Percentiles rank a stretch among this genome's conserved stretches.
Evolutionary conservation across 768 basidiomycete species (phyloP).

Genomic region (Mycena haematopus): DNA sequence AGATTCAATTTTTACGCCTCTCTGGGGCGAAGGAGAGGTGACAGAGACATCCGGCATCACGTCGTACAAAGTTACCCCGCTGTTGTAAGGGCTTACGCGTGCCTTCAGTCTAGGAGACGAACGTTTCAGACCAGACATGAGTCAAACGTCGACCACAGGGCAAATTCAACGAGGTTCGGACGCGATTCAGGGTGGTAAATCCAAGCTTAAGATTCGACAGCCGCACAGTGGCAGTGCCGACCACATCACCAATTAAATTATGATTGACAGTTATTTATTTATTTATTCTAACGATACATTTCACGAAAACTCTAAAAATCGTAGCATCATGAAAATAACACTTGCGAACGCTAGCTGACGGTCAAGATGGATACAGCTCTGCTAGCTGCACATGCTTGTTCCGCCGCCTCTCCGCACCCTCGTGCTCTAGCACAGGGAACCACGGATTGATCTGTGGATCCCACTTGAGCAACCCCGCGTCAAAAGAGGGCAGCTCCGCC

Average conservation of each 20-base stretch:
- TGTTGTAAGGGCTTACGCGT: constrained; percentile 51
- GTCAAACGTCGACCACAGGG: constrained; percentile 39
- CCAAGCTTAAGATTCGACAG: neutral
- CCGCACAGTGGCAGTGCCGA: neutral
- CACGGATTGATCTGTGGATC: constrained; percentile 55
- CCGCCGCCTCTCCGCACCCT: constrained; percentile 28
- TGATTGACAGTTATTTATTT: neutral
- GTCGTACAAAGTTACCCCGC: constrained; percentile 48
- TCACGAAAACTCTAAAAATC: neutral
- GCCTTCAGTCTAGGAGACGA: constrained; percentile 42
- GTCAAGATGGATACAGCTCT: constrained; percentile 5
- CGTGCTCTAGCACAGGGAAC: constrained; percentile 49
- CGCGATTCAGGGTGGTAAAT: neutral
- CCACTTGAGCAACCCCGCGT: constrained; percentile 52
- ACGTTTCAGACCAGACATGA: constrained; percentile 36
- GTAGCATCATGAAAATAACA: neutral
- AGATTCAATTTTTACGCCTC: constrained; percentile 38
- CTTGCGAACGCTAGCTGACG: neutral
- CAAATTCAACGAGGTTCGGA: neutral
- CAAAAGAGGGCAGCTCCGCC: constrained; percentile 45
- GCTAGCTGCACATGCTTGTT: constrained; percentile 18
- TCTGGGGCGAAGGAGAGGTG: constrained; percentile 33
- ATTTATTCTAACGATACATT: constrained; percentile 2
- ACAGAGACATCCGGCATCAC: constrained; percentile 33
- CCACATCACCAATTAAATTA: neutral